Conservation (phyloP, 495 filamentous ascomycete genomes). For the Penicillium daleae region DNA sequence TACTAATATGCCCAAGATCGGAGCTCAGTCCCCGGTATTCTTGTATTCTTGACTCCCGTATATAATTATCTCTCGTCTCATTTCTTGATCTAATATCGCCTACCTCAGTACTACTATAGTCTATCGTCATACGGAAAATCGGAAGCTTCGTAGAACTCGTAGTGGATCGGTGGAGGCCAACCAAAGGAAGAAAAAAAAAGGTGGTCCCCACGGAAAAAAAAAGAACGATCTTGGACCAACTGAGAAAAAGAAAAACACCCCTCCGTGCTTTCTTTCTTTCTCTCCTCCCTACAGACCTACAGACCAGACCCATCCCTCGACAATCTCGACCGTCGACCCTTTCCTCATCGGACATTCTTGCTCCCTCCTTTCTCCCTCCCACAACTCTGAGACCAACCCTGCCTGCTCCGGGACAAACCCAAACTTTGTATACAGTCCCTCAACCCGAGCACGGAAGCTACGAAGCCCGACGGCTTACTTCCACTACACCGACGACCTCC, state of each 20-base stretch:
- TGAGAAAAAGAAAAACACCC: constrained; percentile 50
- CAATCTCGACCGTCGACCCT: background rate
- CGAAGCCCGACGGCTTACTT: constrained; percentile 1
- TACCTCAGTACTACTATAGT: too few species aligned
- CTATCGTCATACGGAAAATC: constrained; percentile 5
- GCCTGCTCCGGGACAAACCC: too few species aligned
- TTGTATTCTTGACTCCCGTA: too few species aligned
- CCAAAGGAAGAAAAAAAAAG: constrained; percentile 25
- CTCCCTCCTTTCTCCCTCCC: background rate
- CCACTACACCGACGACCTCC: background rate
- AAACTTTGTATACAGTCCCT: too few species aligned
- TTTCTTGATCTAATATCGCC: too few species aligned
- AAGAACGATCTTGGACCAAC: constrained; percentile 41
- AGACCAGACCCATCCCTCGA: too few species aligned
- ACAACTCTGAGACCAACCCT: background rate
- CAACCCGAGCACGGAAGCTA: background rate
- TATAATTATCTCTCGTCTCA: too few species aligned
- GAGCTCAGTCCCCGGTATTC: background rate
- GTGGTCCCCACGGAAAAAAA: constrained; percentile 24
- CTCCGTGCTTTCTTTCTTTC: constrained; percentile 19
- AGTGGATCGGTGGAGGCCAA: constrained; percentile 33
- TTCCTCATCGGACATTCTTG: constrained; percentile 7
- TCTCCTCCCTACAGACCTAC: constrained; percentile 2
- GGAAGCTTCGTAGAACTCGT: constrained; percentile 16
- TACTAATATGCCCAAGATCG: background rate